Base-by-base conservation (phyloP, 148 eudicot genomes). In the Simmondsia chinensis region DNA sequence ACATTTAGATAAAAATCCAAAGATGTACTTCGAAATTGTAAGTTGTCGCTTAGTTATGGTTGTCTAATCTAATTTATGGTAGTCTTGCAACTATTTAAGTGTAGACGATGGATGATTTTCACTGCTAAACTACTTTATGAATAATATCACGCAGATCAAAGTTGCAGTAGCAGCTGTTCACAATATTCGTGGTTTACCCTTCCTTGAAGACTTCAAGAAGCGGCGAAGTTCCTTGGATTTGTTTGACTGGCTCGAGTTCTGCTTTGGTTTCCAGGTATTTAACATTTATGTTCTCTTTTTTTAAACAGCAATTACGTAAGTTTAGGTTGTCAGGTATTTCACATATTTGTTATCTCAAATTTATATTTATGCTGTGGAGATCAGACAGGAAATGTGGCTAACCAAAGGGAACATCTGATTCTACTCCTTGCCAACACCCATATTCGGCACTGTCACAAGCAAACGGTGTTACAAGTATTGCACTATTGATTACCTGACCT, bases 391-490 rank as follows among this genome's bases (percentile, higher is more conserved):
- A 91, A 91, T 61, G 76, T 86, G 28, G 74, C 81, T 32, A 91
- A 91, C 57, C 99, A 91, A 56, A 72, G 86, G 74, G 99, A 91
- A 56, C 96, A 91, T 72, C 73, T 91, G 16, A 77, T 86, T 47
- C 61, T 91, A 55, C 79, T 91, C 12, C 89, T 91, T 51, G 94
- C 99, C 23, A 91, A 82, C 70, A 60, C 58, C 25, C 96, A 82
- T 69, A 69, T 76, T 57, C 80, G 94, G 22, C 59, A 69, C 39
- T 43, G 70, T 48, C 63, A 68, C 26, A 91, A 80, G 72, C 72
- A 69, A 35, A 46, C 63, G 38, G 54, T 56, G 13, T 42, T 68
- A 10, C 83, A 86, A 94, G 99, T 91, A 57, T 36, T 31, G 26
- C n/a, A n/a, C n/a, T n/a, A 23, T 67, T 47, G 29, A 38, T 29